phyloP scores from a whole-genome alignment of 305 asterid species.

The Fraxinus floribunda region DNA sequence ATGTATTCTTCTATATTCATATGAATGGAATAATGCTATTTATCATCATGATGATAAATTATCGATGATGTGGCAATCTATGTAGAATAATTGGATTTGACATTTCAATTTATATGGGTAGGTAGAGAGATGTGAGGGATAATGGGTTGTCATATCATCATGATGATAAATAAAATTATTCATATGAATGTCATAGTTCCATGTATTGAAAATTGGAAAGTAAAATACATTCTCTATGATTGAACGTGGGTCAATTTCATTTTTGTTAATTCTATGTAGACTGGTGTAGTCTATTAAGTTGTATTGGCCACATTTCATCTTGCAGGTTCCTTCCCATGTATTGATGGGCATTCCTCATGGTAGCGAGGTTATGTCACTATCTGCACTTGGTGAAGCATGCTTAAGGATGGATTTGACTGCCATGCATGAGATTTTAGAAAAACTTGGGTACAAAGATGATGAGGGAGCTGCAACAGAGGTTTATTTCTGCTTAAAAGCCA shows the following conservation, averaged over 20 bases:
- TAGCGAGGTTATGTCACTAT: constrained; percentile 56
- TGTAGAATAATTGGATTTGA: no score
- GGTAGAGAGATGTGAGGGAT: no score
- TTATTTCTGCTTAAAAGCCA: constrained; percentile 27
- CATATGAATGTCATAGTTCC: neutral
- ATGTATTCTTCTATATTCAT: neutral
- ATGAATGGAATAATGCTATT: no score
- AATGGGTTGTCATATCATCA: no score
- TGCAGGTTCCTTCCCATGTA: constrained; percentile 80
- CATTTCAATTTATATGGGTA: no score
- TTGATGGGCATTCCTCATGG: constrained; percentile 81
- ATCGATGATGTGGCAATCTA: no score
- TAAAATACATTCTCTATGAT: neutral
- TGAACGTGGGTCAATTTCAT: neutral
- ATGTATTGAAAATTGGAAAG: neutral
- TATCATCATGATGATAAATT: no score
- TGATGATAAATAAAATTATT: neutral
- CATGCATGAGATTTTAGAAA: constrained; percentile 82
- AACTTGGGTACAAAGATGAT: constrained; percentile 88
- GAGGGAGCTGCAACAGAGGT: constrained; percentile 99
- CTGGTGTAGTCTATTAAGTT: neutral
- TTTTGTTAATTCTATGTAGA: neutral
- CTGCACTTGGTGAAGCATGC: constrained; percentile 95
- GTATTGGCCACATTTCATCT: neutral
- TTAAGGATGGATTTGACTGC: constrained; percentile 87